These are phyloP conservation scores for Protomyces gravidus DNA, from an alignment of 1,139 yeast species.

Conservation along the genomic window DNA sequence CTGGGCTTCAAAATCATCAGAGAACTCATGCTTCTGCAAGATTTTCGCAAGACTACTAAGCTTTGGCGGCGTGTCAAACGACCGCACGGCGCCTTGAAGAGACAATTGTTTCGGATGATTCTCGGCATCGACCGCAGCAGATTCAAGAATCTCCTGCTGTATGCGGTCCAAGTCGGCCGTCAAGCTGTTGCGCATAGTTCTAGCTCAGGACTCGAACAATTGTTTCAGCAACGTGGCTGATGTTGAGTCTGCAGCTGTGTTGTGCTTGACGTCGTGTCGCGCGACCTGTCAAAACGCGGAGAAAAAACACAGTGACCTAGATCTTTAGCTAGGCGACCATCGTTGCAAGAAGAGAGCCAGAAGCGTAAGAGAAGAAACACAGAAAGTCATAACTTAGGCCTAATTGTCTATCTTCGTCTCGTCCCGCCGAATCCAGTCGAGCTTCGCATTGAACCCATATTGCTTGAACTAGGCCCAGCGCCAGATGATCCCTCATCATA, in stretches of 20 bases:
- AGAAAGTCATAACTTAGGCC: neutral
- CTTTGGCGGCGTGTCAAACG: conserved; percentile 17
- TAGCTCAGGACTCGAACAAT: neutral
- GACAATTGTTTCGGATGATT: conserved; percentile 6
- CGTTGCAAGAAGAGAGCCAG: too few species aligned
- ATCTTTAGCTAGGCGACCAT: too few species aligned
- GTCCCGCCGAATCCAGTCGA: neutral
- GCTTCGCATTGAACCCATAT: neutral
- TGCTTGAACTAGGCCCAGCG: neutral
- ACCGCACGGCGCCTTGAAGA: conserved; percentile 8
- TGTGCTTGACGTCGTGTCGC: neutral
- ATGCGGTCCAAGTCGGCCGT: neutral
- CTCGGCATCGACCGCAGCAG: neutral
- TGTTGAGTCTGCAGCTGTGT: too few species aligned
- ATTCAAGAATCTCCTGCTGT: neutral
- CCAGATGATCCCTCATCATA: neutral
- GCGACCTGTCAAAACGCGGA: neutral
- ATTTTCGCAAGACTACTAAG: conserved; percentile 6
- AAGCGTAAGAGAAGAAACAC: too few species aligned
- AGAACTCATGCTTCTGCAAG: conserved; percentile 9
- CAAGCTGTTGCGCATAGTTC: neutral
- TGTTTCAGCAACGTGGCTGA: too few species aligned
- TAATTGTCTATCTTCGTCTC: neutral
- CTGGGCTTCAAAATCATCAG: neutral
- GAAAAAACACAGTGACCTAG: too few species aligned